Evolutionary conservation across 2,329 filamentous ascomycete species (phyloP).

Genomic region (Decorospora gaudefroyi): DNA sequence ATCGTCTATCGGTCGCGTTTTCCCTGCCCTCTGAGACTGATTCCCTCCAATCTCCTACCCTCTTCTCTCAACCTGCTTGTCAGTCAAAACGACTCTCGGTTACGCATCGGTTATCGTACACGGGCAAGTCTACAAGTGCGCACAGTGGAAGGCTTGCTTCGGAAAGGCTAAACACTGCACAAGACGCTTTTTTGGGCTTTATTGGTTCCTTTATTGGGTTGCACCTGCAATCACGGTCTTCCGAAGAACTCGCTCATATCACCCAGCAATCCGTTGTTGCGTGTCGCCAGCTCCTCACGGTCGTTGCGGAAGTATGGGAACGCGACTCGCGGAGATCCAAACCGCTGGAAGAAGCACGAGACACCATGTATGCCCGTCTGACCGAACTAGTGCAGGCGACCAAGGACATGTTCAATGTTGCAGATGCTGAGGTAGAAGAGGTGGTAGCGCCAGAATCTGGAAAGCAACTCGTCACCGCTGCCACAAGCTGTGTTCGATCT

Average conservation of each 20-base stretch:
- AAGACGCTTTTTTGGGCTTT: slow-evolving; percentile 87
- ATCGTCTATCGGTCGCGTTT: slow-evolving; percentile 44
- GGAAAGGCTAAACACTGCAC: slow-evolving; percentile 75
- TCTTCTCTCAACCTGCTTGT: slow-evolving; percentile 32
- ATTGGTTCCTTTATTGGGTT: slow-evolving; percentile 93
- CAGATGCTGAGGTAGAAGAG: slow-evolving; percentile 69
- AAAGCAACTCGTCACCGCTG: slow-evolving; percentile 72
- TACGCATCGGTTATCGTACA: slow-evolving; percentile 77
- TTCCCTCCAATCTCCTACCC: slow-evolving; percentile 37
- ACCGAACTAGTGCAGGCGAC: slow-evolving; percentile 80
- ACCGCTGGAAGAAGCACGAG: slow-evolving; percentile 69
- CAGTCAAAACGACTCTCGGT: slow-evolving; percentile 56
- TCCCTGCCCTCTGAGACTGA: slow-evolving; percentile 48
- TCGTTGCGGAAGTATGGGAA: slow-evolving; percentile 80
- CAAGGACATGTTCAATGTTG: slow-evolving; percentile 73
- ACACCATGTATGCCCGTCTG: slow-evolving; percentile 78
- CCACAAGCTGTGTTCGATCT: slow-evolving; percentile 84
- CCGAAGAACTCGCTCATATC: slow-evolving; percentile 77
- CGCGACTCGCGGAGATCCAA: slow-evolving; percentile 72
- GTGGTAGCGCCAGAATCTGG: slow-evolving; percentile 82
- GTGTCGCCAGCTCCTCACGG: slow-evolving; percentile 75
- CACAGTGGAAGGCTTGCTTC: slow-evolving; percentile 77
- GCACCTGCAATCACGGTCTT: slow-evolving; percentile 89
- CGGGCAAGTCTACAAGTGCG: slow-evolving; percentile 65
- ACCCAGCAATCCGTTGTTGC: slow-evolving; percentile 83